Percentiles rank a stretch among this genome's conserved stretches.
phyloP scores from a whole-genome alignment of 176 grass and related monocot genomes.

The Paspalum vaginatum region DNA sequence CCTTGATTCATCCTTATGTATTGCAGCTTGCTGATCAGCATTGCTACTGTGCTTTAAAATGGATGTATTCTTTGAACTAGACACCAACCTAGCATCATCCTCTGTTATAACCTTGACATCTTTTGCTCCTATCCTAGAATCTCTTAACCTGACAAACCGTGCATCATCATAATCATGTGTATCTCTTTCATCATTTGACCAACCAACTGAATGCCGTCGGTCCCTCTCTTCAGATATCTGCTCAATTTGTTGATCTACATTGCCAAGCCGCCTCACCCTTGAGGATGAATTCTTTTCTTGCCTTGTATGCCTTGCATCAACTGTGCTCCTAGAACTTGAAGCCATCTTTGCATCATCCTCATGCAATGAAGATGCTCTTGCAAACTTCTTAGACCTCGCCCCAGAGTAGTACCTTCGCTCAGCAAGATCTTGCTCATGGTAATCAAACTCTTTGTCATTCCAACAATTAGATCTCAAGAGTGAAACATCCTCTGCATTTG shows the following conservation, averaged over 20 bases:
- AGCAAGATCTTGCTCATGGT: constrained; percentile 30
- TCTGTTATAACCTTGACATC: constrained; percentile 62
- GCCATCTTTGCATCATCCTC: constrained; percentile 46
- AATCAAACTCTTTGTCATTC: constrained; percentile 22
- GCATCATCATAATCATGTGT: constrained; percentile 31
- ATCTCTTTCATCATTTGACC: constrained; percentile 46
- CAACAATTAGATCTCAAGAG: not conserved
- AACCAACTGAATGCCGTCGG: not conserved
- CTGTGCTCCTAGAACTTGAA: constrained; percentile 33
- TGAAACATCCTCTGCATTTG: constrained; percentile 35
- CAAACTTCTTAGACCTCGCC: constrained; percentile 30
- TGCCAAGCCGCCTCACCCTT: constrained; percentile 46
- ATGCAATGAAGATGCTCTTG: constrained; percentile 28
- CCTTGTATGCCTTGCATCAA: constrained; percentile 31
- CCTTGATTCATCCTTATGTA: constrained; percentile 37
- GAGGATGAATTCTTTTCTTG: constrained; percentile 31
- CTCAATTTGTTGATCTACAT: constrained; percentile 28
- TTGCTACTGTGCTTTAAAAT: constrained; percentile 45
- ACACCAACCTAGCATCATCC: constrained; percentile 39
- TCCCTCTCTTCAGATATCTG: constrained; percentile 38
- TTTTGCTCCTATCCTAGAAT: constrained; percentile 36
- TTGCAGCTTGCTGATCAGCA: constrained; percentile 29
- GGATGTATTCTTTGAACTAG: constrained; percentile 45
- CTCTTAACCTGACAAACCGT: constrained; percentile 26
- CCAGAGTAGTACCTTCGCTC: constrained; percentile 29